phyloP scores from a whole-genome alignment of 495 filamentous ascomycete species.

The Podospora tetraspora region DNA sequence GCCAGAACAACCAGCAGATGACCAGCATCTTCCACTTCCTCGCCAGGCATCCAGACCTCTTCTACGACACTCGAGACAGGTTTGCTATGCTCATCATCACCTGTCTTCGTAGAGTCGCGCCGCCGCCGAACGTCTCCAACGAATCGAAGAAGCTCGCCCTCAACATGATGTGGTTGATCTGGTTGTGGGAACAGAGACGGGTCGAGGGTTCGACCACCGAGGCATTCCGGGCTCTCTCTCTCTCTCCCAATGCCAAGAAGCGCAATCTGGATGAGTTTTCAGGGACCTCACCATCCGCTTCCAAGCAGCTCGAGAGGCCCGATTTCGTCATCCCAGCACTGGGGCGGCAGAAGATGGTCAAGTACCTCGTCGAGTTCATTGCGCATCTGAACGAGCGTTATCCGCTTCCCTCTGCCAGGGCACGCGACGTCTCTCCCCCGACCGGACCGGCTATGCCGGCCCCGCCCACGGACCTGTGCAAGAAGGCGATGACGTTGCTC shows the following conservation, averaged over 20 bases:
- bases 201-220: conserved; percentile 49
- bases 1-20: conserved; percentile 92
- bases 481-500: conserved; percentile 77
- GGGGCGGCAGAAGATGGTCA: conserved; percentile 71
- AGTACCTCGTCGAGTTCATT: conserved; percentile 92
- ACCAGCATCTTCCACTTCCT: conserved; percentile 97
- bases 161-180: conserved; percentile 82
- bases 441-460: conserved; percentile 47
- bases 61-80: conserved; percentile 90
- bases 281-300: conserved; percentile 45
- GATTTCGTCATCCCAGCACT: conserved; percentile 64
- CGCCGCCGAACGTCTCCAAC: conserved; percentile 76
- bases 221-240: conserved; percentile 46
- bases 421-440: conserved; percentile 49
- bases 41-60: conserved; percentile 84
- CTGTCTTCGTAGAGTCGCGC: conserved; percentile 81
- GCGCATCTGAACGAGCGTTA: conserved; percentile 80
- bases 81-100: conserved; percentile 84
- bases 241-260: conserved; percentile 71
- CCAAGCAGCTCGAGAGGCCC: conserved; percentile 48
- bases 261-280: conserved; percentile 60
- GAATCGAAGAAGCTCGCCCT: conserved; percentile 90
- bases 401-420: conserved; percentile 61
- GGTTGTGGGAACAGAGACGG: conserved; percentile 85
- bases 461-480: conserved; percentile 65